Percentiles rank a stretch among this genome's conserved stretches.
Conservation (phyloP, 345 rosid species). For the Moricandia moricandioides region DNA sequence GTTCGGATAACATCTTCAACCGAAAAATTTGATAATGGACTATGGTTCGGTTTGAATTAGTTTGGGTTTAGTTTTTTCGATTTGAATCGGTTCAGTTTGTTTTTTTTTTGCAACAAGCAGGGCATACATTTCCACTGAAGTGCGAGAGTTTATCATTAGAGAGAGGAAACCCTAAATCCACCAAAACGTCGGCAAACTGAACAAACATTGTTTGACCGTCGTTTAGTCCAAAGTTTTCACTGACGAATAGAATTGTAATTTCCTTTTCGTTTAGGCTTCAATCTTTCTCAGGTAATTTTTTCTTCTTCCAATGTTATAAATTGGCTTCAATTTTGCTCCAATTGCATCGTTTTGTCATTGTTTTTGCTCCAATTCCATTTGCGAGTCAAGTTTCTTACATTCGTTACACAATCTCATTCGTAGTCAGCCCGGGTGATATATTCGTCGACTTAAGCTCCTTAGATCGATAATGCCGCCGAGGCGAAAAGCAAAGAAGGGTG, state of each 20-base stretch:
- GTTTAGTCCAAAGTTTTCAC: constrained; percentile 2
- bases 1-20: too few species aligned
- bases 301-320: background rate
- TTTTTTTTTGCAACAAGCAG: too few species aligned
- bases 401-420: background rate
- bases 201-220: background rate
- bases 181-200: background rate
- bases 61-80: too few species aligned
- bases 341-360: background rate
- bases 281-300: background rate
- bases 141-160: too few species aligned
- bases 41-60: too few species aligned
- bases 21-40: too few species aligned
- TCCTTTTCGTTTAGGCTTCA: background rate
- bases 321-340: background rate
- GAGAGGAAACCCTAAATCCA: background rate
- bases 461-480: constrained; percentile 32
- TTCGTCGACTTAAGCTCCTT: background rate
- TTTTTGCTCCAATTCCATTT: background rate
- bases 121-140: too few species aligned
- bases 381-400: background rate
- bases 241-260: background rate
- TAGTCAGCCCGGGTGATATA: too few species aligned
- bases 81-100: too few species aligned
- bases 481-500: constrained; percentile 28